Evolutionary conservation across 2,329 filamentous ascomycete species (phyloP), one percentile per base, ranked within the genome.

Genomic region (Fusarium scirpi): DNA sequence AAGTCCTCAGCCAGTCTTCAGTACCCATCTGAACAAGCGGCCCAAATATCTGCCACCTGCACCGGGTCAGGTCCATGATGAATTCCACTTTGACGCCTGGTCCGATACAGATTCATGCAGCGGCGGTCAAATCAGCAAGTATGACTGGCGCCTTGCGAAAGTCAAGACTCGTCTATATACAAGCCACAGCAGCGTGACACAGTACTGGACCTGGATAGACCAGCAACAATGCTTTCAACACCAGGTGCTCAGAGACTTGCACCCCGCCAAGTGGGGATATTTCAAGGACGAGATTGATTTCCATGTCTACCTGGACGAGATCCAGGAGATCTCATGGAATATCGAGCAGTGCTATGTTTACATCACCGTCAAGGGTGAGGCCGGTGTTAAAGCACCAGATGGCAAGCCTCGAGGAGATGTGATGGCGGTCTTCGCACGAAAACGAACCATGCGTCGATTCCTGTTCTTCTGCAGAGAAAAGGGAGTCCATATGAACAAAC

Each of bases 141-240:
- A 81, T 12, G 86, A 89, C 74, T 89, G 84, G 79, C 83, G 85
- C 18, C 73, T 89, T 15, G 78, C 83, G 47, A 84, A 87, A 67
- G 82, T 89, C 70, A 87, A 87, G 77, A 85, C 84, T 5, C 77
- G 79, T 16, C 68, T 79, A 13, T 80, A 83, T 53, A 84, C 85
- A 2, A 86, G 83, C 24, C 84, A 83, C 56, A 76, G 79, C 4
- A 72, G 79, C 15, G 83, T 86, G 8, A 87, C 85, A 15, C 86
- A 89, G 73, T 88, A 88, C 77, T 87, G 85, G 85, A 85, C 85
- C 52, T 88, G 83, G 83, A 71, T 83, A 6, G 78, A 78, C 11
- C 75, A 80, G 30, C 72, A 74, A 9, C 78, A 73, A 20, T 71
- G 80, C 16, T 85, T 88, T 56, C 84, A 88, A 78, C 86, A 88